Percentiles rank a stretch among this genome's conserved stretches.
These are phyloP conservation scores for Triticum timopheevii DNA, from an alignment of 176 grass and related monocot genomes.

Conservation along the genomic window DNA sequence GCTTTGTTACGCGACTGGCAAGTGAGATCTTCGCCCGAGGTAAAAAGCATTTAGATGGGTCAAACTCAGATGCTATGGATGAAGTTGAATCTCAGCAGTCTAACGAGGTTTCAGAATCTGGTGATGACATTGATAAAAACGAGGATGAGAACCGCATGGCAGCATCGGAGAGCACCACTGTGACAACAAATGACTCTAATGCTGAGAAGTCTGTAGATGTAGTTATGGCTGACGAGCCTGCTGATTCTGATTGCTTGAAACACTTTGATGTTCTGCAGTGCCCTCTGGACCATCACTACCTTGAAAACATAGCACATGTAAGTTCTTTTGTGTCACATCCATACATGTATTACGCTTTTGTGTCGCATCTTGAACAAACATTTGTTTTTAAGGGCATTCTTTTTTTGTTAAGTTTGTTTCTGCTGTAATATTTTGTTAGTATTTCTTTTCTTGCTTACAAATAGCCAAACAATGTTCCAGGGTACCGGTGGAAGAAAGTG, in stretches of 20 bases:
- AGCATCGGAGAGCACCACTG: conserved; percentile 12
- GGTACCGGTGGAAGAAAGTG: conserved; percentile 81
- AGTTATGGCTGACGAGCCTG: conserved; percentile 32
- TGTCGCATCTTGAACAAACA: background rate
- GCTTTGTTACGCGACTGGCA: conserved; percentile 65
- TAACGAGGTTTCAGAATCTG: conserved; percentile 60
- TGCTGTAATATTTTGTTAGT: background rate
- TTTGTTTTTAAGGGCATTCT: background rate
- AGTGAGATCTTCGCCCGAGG: conserved; percentile 77
- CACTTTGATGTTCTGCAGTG: conserved; percentile 89
- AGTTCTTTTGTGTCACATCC: background rate
- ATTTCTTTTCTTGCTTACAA: conserved; percentile 28
- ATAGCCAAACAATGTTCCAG: conserved; percentile 34
- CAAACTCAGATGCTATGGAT: conserved; percentile 57
- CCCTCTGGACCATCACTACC: conserved; percentile 78
- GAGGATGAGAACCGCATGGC: conserved; percentile 31
- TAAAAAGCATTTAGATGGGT: conserved; percentile 69
- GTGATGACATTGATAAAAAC: conserved; percentile 54
- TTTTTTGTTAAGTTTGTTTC: conserved; percentile 20
- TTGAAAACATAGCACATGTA: conserved; percentile 57
- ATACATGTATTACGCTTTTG: background rate
- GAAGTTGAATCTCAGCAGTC: conserved; percentile 52
- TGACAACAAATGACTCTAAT: conserved; percentile 35
- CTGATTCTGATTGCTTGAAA: conserved; percentile 59
- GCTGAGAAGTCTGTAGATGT: conserved; percentile 32